Evolutionary conservation across 257 asterid genomes (phyloP).

Genomic region (Nicotiana tomentosiformis): DNA sequence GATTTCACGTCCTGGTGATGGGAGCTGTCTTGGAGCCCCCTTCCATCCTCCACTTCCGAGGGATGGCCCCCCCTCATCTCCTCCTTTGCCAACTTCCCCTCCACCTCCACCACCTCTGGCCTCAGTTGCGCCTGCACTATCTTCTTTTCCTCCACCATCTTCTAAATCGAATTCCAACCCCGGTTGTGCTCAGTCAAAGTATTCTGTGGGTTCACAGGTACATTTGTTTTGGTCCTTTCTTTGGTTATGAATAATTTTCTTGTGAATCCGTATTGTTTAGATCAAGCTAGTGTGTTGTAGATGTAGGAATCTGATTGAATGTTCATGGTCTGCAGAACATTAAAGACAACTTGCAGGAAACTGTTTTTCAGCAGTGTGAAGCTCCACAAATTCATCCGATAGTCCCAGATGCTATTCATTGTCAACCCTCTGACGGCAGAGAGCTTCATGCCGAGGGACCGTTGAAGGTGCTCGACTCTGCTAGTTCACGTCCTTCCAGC

Average conservation of each 20-base stretch:
- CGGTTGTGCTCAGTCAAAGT: conserved; percentile 31
- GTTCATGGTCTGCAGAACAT: conserved; percentile 33
- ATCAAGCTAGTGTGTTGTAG: conserved; percentile 14
- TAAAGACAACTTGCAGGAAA: conserved; percentile 31
- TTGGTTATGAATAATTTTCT: background rate
- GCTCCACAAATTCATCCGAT: conserved; percentile 30
- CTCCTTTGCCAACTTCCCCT: conserved; percentile 47
- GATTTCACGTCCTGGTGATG: conserved; percentile 25
- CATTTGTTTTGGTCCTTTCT: background rate
- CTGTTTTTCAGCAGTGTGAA: conserved; percentile 30
- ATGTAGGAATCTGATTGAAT: background rate
- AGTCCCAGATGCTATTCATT: conserved; percentile 31
- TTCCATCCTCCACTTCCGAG: conserved; percentile 32
- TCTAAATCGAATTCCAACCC: conserved; percentile 29
- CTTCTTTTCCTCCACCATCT: conserved; percentile 23
- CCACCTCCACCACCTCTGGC: conserved; percentile 34
- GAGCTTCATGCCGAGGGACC: conserved; percentile 42
- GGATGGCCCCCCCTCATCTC: conserved; percentile 39
- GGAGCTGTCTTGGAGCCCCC: conserved; percentile 22
- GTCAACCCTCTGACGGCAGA: conserved; percentile 36
- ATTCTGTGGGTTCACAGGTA: conserved; percentile 48
- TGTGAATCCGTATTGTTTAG: background rate
- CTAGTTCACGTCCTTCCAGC: conserved; percentile 30
- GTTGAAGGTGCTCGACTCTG: conserved; percentile 34
- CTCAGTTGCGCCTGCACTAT: conserved; percentile 11